These are phyloP conservation scores for Parathielavia appendiculata DNA, from an alignment of 495 filamentous ascomycete species.

Conservation along the genomic window DNA sequence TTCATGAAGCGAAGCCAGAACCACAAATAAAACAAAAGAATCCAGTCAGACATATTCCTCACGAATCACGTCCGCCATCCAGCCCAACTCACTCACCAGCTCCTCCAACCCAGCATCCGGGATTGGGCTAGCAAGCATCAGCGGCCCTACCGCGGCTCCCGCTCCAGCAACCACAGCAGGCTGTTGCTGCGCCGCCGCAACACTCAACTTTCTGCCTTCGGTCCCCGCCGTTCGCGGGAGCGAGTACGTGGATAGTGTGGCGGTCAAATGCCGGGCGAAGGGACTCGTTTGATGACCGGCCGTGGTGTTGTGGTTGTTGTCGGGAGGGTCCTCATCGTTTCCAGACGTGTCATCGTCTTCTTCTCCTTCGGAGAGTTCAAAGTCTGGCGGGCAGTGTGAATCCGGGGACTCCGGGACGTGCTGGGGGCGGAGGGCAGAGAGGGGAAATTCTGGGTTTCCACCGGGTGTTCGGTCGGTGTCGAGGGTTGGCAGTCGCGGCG, in stretches of 20 bases:
- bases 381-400: constrained; percentile 32
- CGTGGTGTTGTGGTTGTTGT: not conserved
- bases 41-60: not conserved
- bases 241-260: constrained; percentile 40
- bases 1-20: not conserved
- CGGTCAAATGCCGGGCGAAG: constrained; percentile 23
- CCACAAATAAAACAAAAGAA: constrained; percentile 5
- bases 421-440: constrained; percentile 17
- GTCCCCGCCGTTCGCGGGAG: constrained; percentile 31
- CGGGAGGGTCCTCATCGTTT: not conserved
- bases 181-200: not conserved
- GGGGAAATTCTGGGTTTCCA: constrained; percentile 12
- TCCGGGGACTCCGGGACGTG: constrained; percentile 21
- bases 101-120: constrained; percentile 40
- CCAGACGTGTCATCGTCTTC: constrained; percentile 3
- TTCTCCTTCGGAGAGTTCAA: constrained; percentile 37
- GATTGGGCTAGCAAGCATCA: constrained; percentile 31
- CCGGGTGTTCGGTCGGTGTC: not conserved
- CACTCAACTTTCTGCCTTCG: not conserved
- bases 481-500: constrained; percentile 14
- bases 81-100: constrained; percentile 41
- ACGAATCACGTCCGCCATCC: constrained; percentile 33
- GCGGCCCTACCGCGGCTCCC: not conserved
- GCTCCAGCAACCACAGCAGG: constrained; percentile 10
- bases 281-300: constrained; percentile 10